phyloP scores from a whole-genome alignment of 192 early-diverging fungal species.

The Linderina pennispora region DNA sequence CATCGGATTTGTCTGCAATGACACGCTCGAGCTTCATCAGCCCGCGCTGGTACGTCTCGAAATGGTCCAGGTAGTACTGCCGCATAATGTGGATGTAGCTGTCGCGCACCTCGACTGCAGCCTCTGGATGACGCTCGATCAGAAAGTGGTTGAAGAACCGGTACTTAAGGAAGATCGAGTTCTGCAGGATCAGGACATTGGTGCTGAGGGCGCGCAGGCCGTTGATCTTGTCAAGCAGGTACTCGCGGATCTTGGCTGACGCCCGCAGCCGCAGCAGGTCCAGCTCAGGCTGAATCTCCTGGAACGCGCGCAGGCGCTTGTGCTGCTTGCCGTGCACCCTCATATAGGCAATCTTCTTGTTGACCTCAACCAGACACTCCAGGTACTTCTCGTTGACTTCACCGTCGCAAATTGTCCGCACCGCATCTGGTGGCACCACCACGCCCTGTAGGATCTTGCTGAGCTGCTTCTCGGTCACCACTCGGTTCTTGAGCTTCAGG shows the following conservation, averaged over 20 bases:
- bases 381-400: slow-evolving; percentile 92
- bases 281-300: slow-evolving; percentile 87
- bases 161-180: slow-evolving; percentile 85
- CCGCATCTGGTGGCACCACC: slow-evolving; percentile 67
- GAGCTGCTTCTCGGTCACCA: slow-evolving; percentile 70
- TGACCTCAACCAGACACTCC: slow-evolving; percentile 74
- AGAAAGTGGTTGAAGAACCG: slow-evolving; percentile 90
- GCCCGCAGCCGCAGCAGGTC: slow-evolving; percentile 84
- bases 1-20: slow-evolving; percentile 75
- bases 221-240: slow-evolving; percentile 81
- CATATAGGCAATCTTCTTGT: slow-evolving; percentile 82
- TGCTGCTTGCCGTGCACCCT: slow-evolving; percentile 66
- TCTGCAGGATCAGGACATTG: slow-evolving; percentile 90
- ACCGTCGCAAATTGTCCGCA: slow-evolving; percentile 83
- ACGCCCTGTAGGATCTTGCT: slow-evolving; percentile 76
- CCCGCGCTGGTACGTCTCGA: slow-evolving; percentile 80
- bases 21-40: slow-evolving; percentile 69
- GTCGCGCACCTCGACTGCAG: slow-evolving; percentile 78
- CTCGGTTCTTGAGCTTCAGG: slow-evolving; percentile 77
- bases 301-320: slow-evolving; percentile 67
- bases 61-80: slow-evolving; percentile 84
- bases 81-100: slow-evolving; percentile 80
- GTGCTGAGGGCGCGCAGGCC: slow-evolving; percentile 82
- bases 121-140: slow-evolving; percentile 80
- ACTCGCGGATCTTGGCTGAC: slow-evolving; percentile 80